Percentiles rank a stretch among this genome's conserved stretches.
These are phyloP conservation scores for Micromonas pusilla DNA, from an alignment of 139 green algal genomes.

Conservation along the genomic window DNA sequence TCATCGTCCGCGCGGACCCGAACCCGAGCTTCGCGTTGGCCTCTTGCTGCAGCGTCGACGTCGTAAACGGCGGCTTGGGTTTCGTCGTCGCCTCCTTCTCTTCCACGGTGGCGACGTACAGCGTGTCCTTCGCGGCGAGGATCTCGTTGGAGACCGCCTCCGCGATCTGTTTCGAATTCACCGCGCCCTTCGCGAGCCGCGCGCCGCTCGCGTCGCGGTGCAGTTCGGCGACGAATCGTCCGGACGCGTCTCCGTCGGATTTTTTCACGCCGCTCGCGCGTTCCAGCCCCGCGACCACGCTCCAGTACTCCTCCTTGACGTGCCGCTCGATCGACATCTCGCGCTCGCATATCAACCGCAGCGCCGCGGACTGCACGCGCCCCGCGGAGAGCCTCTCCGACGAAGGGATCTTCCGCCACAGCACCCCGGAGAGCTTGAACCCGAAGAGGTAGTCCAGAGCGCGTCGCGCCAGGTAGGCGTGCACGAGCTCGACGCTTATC, in stretches of 20 bases:
- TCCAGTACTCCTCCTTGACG: slow-evolving; percentile 57
- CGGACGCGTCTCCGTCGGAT: not conserved
- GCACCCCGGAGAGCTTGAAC: slow-evolving; percentile 75
- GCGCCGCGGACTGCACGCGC: slow-evolving; percentile 77
- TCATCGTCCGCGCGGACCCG: slow-evolving; percentile 65
- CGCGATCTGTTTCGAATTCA: slow-evolving; percentile 38
- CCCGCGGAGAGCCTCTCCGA: slow-evolving; percentile 42
- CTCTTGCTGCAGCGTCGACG: slow-evolving; percentile 82
- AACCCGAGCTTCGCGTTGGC: slow-evolving; percentile 58
- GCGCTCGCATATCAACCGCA: slow-evolving; percentile 74
- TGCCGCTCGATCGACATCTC: slow-evolving; percentile 68
- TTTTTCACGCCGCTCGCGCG: not conserved
- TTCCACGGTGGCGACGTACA: slow-evolving; percentile 33
- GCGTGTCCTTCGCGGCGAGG: slow-evolving; percentile 15
- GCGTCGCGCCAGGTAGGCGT: slow-evolving; percentile 80
- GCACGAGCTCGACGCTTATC: slow-evolving; percentile 59
- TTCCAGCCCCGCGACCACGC: not conserved
- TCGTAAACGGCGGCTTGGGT: slow-evolving; percentile 73
- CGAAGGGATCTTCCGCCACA: slow-evolving; percentile 83
- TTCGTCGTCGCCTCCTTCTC: slow-evolving; percentile 39
- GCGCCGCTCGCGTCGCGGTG: slow-evolving; percentile 40
- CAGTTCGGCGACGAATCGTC: not conserved
- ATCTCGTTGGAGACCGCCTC: slow-evolving; percentile 35
- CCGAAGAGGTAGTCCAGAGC: slow-evolving; percentile 87
- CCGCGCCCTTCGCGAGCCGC: slow-evolving; percentile 40